Evolutionary conservation across 495 filamentous ascomycete genomes (phyloP).

Genomic region (Talaromyces ruber): DNA sequence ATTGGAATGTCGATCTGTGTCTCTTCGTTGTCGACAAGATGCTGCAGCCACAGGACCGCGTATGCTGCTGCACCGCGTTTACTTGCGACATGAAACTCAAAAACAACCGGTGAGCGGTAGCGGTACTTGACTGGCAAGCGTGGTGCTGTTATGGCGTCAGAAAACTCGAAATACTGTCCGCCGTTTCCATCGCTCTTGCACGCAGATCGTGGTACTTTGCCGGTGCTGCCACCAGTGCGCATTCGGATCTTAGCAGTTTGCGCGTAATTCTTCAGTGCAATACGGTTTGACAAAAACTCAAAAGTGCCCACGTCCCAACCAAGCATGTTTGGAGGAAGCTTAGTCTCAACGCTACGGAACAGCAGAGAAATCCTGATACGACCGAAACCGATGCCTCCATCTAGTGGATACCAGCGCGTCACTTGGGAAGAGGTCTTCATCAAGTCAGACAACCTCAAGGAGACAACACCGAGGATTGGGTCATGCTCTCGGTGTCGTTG

Average conservation of each 20-base stretch:
- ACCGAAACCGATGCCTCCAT: conserved; percentile 70
- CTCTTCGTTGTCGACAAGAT: conserved; percentile 70
- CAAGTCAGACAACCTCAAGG: conserved; percentile 77
- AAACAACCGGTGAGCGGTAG: conserved; percentile 79
- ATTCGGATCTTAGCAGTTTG: conserved; percentile 59
- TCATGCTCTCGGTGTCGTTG: conserved; percentile 85
- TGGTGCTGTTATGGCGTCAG: conserved; percentile 42
- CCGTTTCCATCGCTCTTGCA: conserved; percentile 49
- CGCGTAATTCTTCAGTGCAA: conserved; percentile 51
- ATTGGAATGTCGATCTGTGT: conserved; percentile 74
- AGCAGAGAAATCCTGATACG: conserved; percentile 83
- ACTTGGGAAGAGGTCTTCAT: conserved; percentile 79
- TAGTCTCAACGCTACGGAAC: conserved; percentile 77
- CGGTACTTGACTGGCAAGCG: conserved; percentile 81
- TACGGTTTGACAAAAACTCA: conserved; percentile 63
- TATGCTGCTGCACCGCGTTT: conserved; percentile 66
- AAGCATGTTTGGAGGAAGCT: conserved; percentile 69
- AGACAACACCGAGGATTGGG: conserved; percentile 85
- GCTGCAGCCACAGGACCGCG: conserved; percentile 77
- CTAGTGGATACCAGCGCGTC: conserved; percentile 58
- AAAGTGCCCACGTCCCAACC: conserved; percentile 94
- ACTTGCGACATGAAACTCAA: conserved; percentile 67
- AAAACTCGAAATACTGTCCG: conserved; percentile 60
- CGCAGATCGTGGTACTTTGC: conserved; percentile 50
- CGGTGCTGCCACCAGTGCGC: conserved; percentile 76